Evolutionary conservation across 306 rosid species (phyloP).

Genomic region (Macrotyloma uniflorum): DNA sequence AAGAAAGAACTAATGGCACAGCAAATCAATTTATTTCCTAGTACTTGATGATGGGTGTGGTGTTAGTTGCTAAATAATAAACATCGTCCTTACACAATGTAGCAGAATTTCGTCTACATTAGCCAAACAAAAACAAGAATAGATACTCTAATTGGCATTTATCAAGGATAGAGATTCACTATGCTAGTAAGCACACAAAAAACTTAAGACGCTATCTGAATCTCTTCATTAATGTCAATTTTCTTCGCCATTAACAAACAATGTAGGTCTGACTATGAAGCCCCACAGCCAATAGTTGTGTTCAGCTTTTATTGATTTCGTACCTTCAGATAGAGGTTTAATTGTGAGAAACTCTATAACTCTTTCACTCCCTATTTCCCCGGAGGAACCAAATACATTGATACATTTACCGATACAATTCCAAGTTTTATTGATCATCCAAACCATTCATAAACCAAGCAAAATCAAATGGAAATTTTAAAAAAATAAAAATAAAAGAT

Average conservation of each 20-base stretch:
- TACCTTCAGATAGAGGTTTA: slow-evolving; percentile 5
- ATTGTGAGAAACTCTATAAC: slow-evolving; percentile 11
- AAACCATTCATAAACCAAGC: slow-evolving; percentile 30
- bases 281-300: slow-evolving; percentile 11
- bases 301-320: neutral
- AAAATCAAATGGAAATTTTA: slow-evolving; percentile 34
- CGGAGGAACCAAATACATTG: slow-evolving; percentile 27
- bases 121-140: slow-evolving; percentile 24
- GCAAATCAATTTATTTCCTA: neutral
- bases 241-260: slow-evolving; percentile 24
- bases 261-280: slow-evolving; percentile 29
- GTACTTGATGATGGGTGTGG: neutral
- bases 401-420: neutral
- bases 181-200: neutral
- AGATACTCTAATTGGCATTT: slow-evolving; percentile 21
- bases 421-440: slow-evolving; percentile 28
- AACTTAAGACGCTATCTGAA: slow-evolving; percentile 9
- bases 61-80: slow-evolving; percentile 19
- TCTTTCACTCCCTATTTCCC: slow-evolving; percentile 8
- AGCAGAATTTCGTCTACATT: slow-evolving; percentile 23
- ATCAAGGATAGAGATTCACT: neutral
- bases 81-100: too few relatives aligned
- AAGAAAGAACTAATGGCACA: neutral
- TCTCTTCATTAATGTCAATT: neutral
- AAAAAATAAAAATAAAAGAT: neutral